phyloP scores from a whole-genome alignment of 2,329 filamentous ascomycete species.

The Emmonsiellopsis sp. region DNA sequence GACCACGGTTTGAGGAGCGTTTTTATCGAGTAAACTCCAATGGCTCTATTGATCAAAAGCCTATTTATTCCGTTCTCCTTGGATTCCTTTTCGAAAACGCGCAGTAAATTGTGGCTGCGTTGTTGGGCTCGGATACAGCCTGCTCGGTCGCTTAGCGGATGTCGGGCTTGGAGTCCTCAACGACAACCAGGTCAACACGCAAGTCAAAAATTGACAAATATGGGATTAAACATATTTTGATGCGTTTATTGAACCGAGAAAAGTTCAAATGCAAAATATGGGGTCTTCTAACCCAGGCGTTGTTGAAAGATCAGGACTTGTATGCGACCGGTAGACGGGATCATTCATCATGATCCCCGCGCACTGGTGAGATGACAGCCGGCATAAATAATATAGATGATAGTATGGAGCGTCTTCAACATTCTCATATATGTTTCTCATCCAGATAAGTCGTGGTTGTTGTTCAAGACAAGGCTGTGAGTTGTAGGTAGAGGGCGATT shows the following conservation, averaged over 20 bases:
- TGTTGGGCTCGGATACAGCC: too few species aligned
- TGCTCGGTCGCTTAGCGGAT: too few species aligned
- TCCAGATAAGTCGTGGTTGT: neutral
- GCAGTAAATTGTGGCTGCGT: too few species aligned
- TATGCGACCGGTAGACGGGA: neutral
- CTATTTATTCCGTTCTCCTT: too few species aligned
- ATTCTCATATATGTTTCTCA: neutral
- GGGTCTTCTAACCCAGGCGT: neutral
- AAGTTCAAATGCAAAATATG: neutral
- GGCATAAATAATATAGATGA: neutral
- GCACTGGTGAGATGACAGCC: neutral
- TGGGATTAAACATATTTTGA: neutral
- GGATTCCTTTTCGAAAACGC: too few species aligned
- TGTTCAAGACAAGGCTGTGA: neutral
- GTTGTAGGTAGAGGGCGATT: neutral
- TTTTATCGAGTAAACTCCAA: too few species aligned
- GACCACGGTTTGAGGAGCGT: too few species aligned
- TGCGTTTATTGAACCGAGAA: neutral
- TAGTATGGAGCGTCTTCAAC: neutral
- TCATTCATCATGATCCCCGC: neutral
- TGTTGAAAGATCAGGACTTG: neutral
- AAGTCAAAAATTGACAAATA: neutral
- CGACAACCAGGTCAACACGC: neutral
- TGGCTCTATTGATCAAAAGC: too few species aligned
- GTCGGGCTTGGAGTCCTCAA: neutral